Evolutionary conservation across 1,139 yeast species (phyloP).

Genomic region (Diutina mesorugosa): DNA sequence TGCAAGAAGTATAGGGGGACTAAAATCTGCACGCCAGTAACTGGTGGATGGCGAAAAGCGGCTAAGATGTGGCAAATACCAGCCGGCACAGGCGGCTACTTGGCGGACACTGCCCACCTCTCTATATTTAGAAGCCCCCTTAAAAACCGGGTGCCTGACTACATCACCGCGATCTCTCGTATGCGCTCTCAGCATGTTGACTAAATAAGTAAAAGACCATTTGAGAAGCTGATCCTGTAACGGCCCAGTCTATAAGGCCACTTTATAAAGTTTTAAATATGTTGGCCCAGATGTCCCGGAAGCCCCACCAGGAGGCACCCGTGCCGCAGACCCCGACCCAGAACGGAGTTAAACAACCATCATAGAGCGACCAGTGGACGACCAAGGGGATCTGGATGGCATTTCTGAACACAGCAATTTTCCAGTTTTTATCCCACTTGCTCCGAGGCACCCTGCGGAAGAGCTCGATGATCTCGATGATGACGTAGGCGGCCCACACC

Average conservation of each 20-base stretch:
- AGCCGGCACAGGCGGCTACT: neutral
- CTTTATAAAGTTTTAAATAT: neutral
- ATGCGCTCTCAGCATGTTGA: neutral
- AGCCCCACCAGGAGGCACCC: conserved; percentile 36
- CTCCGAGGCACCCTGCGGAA: conserved; percentile 26
- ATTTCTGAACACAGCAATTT: conserved; percentile 23
- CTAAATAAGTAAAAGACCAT: neutral
- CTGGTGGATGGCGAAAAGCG: neutral
- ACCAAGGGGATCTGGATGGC: conserved; percentile 42
- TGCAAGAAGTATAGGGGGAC: neutral
- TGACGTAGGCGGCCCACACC: conserved; percentile 44
- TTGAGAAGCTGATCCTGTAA: neutral
- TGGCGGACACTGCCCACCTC: neutral
- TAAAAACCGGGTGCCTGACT: neutral
- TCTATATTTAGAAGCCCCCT: neutral
- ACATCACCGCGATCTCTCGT: neutral
- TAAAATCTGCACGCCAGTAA: neutral
- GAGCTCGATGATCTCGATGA: conserved; percentile 33
- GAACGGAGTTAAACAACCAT: conserved; percentile 40
- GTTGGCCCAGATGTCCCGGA: conserved; percentile 22
- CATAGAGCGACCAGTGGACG: conserved; percentile 43
- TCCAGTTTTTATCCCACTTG: conserved; percentile 26
- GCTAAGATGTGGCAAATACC: neutral
- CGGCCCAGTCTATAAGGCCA: neutral
- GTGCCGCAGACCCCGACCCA: conserved; percentile 39